Evolutionary conservation across 1,284 basidiomycete species (phyloP).

Genomic region (Lignosus rhinocerotis): DNA sequence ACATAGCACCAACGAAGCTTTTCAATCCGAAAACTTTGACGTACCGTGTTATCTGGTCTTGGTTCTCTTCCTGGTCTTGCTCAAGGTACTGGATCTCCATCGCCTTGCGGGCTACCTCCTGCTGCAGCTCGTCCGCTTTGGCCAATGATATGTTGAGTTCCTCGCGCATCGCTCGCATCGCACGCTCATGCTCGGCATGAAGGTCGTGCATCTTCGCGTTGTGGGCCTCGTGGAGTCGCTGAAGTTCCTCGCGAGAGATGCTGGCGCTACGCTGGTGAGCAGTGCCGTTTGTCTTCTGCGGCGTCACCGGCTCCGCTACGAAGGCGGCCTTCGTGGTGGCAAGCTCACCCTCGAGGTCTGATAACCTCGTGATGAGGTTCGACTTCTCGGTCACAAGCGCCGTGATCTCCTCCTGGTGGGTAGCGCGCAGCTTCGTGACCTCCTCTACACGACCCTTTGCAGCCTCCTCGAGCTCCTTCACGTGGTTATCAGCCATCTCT

Average conservation of each 20-base stretch:
- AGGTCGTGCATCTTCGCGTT: constrained; percentile 80
- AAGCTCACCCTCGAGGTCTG: constrained; percentile 76
- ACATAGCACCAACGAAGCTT: constrained; percentile 52
- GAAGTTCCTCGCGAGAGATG: constrained; percentile 73
- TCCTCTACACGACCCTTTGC: constrained; percentile 70
- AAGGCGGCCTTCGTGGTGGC: constrained; percentile 60
- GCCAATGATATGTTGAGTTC: constrained; percentile 61
- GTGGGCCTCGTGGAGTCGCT: constrained; percentile 76
- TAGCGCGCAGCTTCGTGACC: constrained; percentile 56
- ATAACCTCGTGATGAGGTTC: constrained; percentile 57
- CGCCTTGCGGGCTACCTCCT: constrained; percentile 63
- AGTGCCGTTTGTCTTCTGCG: constrained; percentile 57
- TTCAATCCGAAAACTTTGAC: constrained; percentile 62
- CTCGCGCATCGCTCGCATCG: constrained; percentile 54
- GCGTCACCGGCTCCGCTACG: constrained; percentile 44
- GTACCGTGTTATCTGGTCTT: constrained; percentile 77
- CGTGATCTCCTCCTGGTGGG: constrained; percentile 60
- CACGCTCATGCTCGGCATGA: constrained; percentile 69
- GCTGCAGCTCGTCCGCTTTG: constrained; percentile 56
- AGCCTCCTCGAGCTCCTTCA: constrained; percentile 68
- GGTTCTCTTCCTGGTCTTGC: constrained; percentile 71
- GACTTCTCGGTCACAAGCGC: constrained; percentile 57
- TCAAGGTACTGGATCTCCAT: constrained; percentile 82
- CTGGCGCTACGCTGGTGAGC: constrained; percentile 46
- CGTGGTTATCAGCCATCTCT: constrained; percentile 68